Conservation (phyloP, 768 basidiomycete species). For the Boletus reticuloceps region DNA sequence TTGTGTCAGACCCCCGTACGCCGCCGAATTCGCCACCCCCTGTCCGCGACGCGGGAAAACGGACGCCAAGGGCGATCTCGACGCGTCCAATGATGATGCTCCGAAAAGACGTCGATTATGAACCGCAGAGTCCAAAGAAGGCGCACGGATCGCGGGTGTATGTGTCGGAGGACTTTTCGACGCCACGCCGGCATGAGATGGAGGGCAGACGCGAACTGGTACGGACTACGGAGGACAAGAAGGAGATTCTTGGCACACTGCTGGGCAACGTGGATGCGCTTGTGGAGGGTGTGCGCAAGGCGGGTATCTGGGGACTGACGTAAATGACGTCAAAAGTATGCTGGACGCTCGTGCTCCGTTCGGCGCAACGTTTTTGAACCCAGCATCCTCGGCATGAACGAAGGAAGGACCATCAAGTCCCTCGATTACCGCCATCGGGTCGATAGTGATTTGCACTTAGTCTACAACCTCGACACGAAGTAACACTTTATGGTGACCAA, state of each 20-base stretch:
- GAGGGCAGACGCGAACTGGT: constrained; percentile 19
- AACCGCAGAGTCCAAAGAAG: constrained; percentile 72
- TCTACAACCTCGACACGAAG: too few relatives aligned
- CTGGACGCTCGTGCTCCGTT: too few relatives aligned
- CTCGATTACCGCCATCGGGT: too few relatives aligned
- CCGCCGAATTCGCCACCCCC: constrained; percentile 27
- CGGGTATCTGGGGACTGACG: constrained; percentile 82
- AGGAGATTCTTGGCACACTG: constrained; percentile 74
- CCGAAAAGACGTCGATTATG: constrained; percentile 67
- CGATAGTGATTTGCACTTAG: too few relatives aligned
- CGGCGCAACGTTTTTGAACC: too few relatives aligned
- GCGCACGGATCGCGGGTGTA: constrained; percentile 31
- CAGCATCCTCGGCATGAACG: too few relatives aligned
- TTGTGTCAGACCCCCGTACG: constrained; percentile 17
- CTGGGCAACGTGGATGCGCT: constrained; percentile 90
- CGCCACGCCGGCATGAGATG: constrained; percentile 7
- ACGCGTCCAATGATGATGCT: constrained; percentile 62
- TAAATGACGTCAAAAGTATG: constrained; percentile 15
- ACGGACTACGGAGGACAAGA: constrained; percentile 80
- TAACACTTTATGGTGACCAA: too few relatives aligned
- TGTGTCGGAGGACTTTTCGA: constrained; percentile 22
- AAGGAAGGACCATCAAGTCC: too few relatives aligned
- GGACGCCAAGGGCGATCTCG: constrained; percentile 18
- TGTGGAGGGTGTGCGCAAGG: constrained; percentile 82
- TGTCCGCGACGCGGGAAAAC: constrained; percentile 24